Evolutionary conservation across 108 stramenopile genomes (phyloP), one percentile per base, ranked within the genome.

Genomic region (Discostella pseudostelligera): DNA sequence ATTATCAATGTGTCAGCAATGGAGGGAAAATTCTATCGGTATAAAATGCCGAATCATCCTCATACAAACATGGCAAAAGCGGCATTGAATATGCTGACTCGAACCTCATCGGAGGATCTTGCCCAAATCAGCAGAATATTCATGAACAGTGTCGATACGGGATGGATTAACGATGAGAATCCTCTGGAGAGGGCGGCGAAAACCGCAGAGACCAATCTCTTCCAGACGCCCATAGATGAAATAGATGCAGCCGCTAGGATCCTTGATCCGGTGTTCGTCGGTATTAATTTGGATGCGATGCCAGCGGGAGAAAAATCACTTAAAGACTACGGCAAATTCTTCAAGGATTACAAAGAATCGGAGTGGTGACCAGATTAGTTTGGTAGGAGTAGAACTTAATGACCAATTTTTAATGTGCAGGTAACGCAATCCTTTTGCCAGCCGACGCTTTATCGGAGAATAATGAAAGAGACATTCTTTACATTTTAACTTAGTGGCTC

Each of bases 51-150:
- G 8, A 87, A 88, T 62, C 93, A 95, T 69, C 90, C 93, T 21
- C 93, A 95, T 56, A 94, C 92, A 40, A 96, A 96, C 76, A 93
- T 93, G 89, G 95, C 95, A 35, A 96, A 96, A 74, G 90, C 92
- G 16, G 92, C 92, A 1, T 80, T 96, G 48, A 96, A 96, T 72
- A 96, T 96, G 95, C 78, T 96, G 60, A 94, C 93, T 0, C 75
- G 91, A 3, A 96, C 95, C 28, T 84, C 84, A 13, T 86, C 91
- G 3, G 89, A 91, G 64, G 89, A 93, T 67, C 62, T 92, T 59
- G 91, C 91, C 16, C 82, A 81, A 40, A 76, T 76, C 7, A 70
- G 84, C 69, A 43, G 78, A 4, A 87, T 96, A 19, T 96, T 67
- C 59, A 96, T 96, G 95, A 96, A 92, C 51, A 80, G 83, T 22